These are phyloP conservation scores for Bothia castanella DNA, from an alignment of 1,284 basidiomycete genomes.

Conservation along the genomic window DNA sequence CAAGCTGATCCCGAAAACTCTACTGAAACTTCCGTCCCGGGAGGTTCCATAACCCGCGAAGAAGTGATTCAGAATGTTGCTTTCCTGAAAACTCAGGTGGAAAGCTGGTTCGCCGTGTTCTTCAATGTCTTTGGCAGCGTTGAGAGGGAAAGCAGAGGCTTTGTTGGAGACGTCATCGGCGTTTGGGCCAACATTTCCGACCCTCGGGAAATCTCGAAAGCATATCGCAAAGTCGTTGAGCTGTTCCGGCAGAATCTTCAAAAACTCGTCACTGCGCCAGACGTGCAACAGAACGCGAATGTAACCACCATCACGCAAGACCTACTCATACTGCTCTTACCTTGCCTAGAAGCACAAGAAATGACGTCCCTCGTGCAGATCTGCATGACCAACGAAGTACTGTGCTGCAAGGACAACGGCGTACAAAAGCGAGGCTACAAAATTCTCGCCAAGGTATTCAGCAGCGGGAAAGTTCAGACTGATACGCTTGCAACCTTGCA, in stretches of 20 bases:
- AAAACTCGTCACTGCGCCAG: conserved; percentile 31
- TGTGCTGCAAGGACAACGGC: conserved; percentile 75
- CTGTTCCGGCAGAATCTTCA: conserved; percentile 75
- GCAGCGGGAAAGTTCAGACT: conserved; percentile 50
- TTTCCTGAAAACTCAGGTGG: conserved; percentile 75
- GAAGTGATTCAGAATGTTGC: conserved; percentile 68
- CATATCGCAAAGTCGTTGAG: conserved; percentile 75
- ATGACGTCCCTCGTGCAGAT: conserved; percentile 62
- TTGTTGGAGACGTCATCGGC: conserved; percentile 86
- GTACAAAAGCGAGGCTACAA: conserved; percentile 97
- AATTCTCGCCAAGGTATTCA: conserved; percentile 72
- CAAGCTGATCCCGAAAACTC: conserved; percentile 34
- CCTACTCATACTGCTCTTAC: conserved; percentile 82
- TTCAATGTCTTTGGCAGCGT: conserved; percentile 96
- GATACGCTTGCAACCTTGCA: conserved; percentile 47
- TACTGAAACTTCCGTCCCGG: conserved; percentile 21
- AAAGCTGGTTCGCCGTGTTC: conserved; percentile 91
- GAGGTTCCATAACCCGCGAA: conserved; percentile 40
- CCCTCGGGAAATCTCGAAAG: conserved; percentile 70
- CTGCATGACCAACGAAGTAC: conserved; percentile 55
- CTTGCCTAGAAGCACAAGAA: conserved; percentile 64
- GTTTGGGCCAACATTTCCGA: conserved; percentile 85
- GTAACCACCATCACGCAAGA: conserved; percentile 77
- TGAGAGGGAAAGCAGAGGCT: conserved; percentile 69
- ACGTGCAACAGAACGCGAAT: conserved; percentile 35